These are phyloP conservation scores for Kurtzmaniella fragi DNA, from an alignment of 805 yeast genomes.

Conservation along the genomic window DNA sequence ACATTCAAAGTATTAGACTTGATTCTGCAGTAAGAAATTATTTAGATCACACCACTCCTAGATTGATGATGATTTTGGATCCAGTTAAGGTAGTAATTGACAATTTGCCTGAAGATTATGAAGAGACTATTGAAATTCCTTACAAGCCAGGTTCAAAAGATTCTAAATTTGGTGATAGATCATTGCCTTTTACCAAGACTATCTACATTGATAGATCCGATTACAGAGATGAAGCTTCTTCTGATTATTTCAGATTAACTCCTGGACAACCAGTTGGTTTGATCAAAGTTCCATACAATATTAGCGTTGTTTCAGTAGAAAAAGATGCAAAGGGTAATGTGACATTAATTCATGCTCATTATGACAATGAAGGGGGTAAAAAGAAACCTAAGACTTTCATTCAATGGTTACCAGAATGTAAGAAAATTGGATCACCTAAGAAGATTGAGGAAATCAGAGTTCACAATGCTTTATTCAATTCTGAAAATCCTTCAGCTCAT, in stretches of 20 bases:
- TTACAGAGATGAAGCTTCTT: conserved; percentile 57
- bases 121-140: conserved; percentile 70
- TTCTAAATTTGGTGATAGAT: conserved; percentile 69
- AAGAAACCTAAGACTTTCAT: conserved; percentile 92
- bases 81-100: conserved; percentile 83
- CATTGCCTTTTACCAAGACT: conserved; percentile 68
- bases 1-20: conserved; percentile 84
- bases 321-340: conserved; percentile 62
- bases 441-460: conserved; percentile 72
- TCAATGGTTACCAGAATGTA: conserved; percentile 88
- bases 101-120: conserved; percentile 70
- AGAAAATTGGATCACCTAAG: conserved; percentile 58
- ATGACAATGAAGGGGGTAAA: conserved; percentile 61
- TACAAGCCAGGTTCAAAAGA: conserved; percentile 73
- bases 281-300: conserved; percentile 81
- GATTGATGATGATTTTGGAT: conserved; percentile 87
- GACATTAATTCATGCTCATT: conserved; percentile 68
- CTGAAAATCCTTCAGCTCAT: conserved; percentile 85
- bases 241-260: conserved; percentile 87
- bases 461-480: conserved; percentile 80
- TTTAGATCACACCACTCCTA: conserved; percentile 86
- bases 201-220: conserved; percentile 87
- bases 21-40: conserved; percentile 85
- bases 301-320: conserved; percentile 65
- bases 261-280: conserved; percentile 94